These are phyloP conservation scores for Mycena olivaceomarginata DNA, from an alignment of 768 basidiomycete genomes.

Conservation along the genomic window DNA sequence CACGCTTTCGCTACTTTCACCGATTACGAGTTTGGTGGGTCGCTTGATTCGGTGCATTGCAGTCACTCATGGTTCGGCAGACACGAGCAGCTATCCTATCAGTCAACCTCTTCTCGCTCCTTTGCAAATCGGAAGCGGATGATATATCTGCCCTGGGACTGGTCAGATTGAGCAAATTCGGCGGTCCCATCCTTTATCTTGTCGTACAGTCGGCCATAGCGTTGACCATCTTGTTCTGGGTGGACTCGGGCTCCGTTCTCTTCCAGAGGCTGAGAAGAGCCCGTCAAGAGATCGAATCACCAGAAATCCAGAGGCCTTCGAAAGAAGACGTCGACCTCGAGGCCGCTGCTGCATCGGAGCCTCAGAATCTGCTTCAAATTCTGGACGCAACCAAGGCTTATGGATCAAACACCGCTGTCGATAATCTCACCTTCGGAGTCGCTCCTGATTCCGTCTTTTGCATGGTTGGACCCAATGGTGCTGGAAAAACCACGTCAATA, in stretches of 20 bases:
- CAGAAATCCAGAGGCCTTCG: conserved; percentile 50
- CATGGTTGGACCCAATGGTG: conserved; percentile 88
- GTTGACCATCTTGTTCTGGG: conserved; percentile 79
- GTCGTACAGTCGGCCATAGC: conserved; percentile 72
- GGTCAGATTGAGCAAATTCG: conserved; percentile 75
- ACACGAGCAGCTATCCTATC: conserved; percentile 82
- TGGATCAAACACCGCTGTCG: conserved; percentile 74
- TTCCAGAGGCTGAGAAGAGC: conserved; percentile 64
- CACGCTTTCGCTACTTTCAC: conserved; percentile 79
- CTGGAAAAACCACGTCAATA: conserved; percentile 89
- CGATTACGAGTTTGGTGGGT: conserved; percentile 82
- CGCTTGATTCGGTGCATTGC: conserved; percentile 40
- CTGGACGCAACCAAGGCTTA: conserved; percentile 79
- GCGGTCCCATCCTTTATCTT: conserved; percentile 86
- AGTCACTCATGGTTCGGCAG: conserved; percentile 57
- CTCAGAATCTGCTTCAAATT: conserved; percentile 77
- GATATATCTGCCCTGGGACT: conserved; percentile 68
- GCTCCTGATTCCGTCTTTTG: conserved; percentile 80
- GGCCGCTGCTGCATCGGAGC: conserved; percentile 65
- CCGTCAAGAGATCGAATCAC: conserved; percentile 34
- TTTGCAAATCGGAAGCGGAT: conserved; percentile 72
- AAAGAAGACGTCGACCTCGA: conserved; percentile 75
- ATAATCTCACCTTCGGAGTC: conserved; percentile 84
- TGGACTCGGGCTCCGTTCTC: conserved; percentile 79
- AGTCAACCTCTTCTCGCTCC: conserved; percentile 84